A percentile compares a stretch with the other conserved stretches of the same genome.
These are phyloP conservation scores for Bodo saltans DNA, from an alignment of 78 protist species.

Conservation along the genomic window DNA sequence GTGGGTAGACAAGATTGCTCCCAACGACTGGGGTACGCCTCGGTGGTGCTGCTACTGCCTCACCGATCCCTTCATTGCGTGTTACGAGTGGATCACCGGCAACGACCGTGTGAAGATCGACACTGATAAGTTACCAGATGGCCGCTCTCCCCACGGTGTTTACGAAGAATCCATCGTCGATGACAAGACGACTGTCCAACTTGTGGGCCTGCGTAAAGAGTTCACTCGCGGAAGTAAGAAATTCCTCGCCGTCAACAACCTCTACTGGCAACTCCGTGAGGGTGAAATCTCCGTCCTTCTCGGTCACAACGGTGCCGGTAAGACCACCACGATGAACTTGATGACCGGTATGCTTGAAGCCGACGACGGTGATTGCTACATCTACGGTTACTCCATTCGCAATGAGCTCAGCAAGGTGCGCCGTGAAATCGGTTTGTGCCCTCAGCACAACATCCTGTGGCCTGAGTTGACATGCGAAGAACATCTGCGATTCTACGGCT, in stretches of 20 bases:
- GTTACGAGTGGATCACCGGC: neutral
- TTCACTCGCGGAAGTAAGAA: neutral
- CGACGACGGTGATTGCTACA: constrained; percentile 33
- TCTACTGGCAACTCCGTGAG: neutral
- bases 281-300: neutral
- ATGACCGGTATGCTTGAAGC: constrained; percentile 73
- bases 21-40: constrained; percentile 12
- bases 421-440: constrained; percentile 60
- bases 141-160: no score
- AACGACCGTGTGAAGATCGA: no score
- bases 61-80: neutral
- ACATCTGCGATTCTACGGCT: constrained; percentile 38
- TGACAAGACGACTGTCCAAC: no score
- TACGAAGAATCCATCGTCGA: no score
- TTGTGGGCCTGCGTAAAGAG: neutral
- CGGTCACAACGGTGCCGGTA: constrained; percentile 46
- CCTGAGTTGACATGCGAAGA: constrained; percentile 42
- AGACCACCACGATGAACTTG: constrained; percentile 70
- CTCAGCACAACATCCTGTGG: constrained; percentile 62
- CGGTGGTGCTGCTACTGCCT: constrained; percentile 15
- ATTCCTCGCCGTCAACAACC: constrained; percentile 13
- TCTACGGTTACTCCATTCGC: neutral
- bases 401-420: constrained; percentile 34
- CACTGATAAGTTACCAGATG: no score
- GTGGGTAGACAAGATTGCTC: constrained; percentile 22